A percentile compares a stretch with the other conserved stretches of the same genome.
Evolutionary conservation across 371 early-diverging fungal species (phyloP).

Genomic region (Dichotomocladium elegans): DNA sequence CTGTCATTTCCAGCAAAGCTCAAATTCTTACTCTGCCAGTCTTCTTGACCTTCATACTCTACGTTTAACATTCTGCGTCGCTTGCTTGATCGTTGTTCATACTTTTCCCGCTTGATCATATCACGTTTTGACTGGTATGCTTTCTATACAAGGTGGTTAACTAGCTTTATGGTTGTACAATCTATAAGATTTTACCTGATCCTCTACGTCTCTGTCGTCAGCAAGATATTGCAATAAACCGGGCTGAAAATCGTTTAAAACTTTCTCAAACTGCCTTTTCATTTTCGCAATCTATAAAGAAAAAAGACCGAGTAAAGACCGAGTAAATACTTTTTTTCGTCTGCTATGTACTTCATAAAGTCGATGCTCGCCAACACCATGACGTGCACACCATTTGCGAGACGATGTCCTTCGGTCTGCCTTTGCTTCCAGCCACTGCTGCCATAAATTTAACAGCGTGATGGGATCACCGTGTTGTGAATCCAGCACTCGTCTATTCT

Average conservation of each 20-base stretch:
- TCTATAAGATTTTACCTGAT: background rate
- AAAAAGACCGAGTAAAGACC: background rate
- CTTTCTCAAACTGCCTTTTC: slow-evolving; percentile 45
- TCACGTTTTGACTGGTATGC: slow-evolving; percentile 15
- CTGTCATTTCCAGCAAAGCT: background rate
- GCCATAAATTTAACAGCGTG: slow-evolving; percentile 60
- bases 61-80: slow-evolving; percentile 20
- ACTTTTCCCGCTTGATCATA: slow-evolving; percentile 24
- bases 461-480: slow-evolving; percentile 67
- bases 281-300: slow-evolving; percentile 39
- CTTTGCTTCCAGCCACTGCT: slow-evolving; percentile 60
- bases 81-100: slow-evolving; percentile 27
- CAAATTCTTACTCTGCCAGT: slow-evolving; percentile 7
- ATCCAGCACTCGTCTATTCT: slow-evolving; percentile 51
- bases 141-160: background rate
- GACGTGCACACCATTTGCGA: slow-evolving; percentile 58
- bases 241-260: slow-evolving; percentile 45
- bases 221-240: slow-evolving; percentile 22
- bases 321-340: too few relatives aligned
- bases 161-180: background rate
- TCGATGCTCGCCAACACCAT: slow-evolving; percentile 66
- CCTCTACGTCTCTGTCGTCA: slow-evolving; percentile 4
- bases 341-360: slow-evolving; percentile 68
- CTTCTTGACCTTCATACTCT: slow-evolving; percentile 14
- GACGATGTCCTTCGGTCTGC: slow-evolving; percentile 43